Percentiles rank a stretch among this genome's conserved stretches.
phyloP scores from a whole-genome alignment of 495 filamentous ascomycete genomes.

The Penicillium egyptiacum region DNA sequence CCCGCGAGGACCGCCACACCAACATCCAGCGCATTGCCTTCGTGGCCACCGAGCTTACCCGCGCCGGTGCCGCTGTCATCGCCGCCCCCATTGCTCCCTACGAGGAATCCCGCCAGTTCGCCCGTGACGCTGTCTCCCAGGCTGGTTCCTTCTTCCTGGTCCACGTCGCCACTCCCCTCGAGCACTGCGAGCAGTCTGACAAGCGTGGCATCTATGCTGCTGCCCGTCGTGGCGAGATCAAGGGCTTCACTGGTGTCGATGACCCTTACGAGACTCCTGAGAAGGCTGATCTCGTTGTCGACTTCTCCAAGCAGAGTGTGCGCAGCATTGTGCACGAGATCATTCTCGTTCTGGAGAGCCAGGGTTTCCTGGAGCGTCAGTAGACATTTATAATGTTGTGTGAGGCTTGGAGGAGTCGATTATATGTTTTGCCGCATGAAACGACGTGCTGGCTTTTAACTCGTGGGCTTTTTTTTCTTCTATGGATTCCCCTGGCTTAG shows the following conservation, averaged over 20 bases:
- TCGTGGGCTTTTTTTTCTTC: conserved; percentile 18
- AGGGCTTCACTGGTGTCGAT: conserved; percentile 97
- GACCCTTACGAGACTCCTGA: conserved; percentile 89
- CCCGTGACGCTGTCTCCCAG: conserved; percentile 80
- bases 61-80: conserved; percentile 91
- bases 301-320: conserved; percentile 80
- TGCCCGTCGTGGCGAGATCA: conserved; percentile 88
- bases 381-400: conserved; percentile 23
- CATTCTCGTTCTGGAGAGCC: conserved; percentile 83
- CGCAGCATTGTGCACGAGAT: conserved; percentile 97
- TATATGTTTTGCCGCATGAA: conserved; percentile 21
- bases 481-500: conserved; percentile 32
- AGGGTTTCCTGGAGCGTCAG: conserved; percentile 64
- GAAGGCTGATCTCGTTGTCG: conserved; percentile 82
- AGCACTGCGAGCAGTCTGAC: conserved; percentile 92
- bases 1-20: conserved; percentile 84
- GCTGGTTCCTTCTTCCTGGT: conserved; percentile 90
- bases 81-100: conserved; percentile 97
- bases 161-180: conserved; percentile 89
- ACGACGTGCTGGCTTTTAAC: conserved; percentile 22
- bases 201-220: conserved; percentile 85
- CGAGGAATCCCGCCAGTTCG: conserved; percentile 69
- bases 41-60: conserved; percentile 90
- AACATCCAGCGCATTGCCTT: conserved; percentile 97
- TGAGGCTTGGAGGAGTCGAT: conserved; percentile 18